Conservation (phyloP, 257 asterid species). For the Solanum habrochaites region DNA sequence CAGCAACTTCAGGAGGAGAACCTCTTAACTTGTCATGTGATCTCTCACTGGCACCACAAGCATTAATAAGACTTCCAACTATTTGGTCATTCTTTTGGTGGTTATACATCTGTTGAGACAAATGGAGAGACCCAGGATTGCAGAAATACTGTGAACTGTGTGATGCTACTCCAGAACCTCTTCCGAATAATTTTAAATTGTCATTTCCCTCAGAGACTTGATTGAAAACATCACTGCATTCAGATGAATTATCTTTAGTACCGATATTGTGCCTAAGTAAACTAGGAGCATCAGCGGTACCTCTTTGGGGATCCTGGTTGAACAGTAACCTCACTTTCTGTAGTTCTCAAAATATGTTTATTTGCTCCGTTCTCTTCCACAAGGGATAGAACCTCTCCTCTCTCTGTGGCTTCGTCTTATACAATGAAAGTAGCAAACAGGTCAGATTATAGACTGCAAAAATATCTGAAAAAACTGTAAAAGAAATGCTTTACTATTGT, state of each 20-base stretch:
- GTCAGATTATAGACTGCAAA: conserved; percentile 1
- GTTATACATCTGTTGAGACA: conserved; percentile 15
- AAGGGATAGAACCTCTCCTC: conserved; percentile 3
- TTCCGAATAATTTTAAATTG: conserved; percentile 6
- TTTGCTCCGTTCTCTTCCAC: conserved; percentile 16
- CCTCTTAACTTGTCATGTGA: conserved; percentile 13
- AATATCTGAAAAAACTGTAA: background rate
- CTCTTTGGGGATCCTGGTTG: conserved; percentile 13
- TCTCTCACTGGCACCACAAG: conserved; percentile 10
- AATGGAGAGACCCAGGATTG: conserved; percentile 9
- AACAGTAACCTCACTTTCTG: conserved; percentile 14
- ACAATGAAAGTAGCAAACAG: conserved; percentile 4
- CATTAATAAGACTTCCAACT: conserved; percentile 2
- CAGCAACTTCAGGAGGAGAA: conserved; percentile 15
- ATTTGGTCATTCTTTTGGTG: conserved; percentile 7
- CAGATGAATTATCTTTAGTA: conserved; percentile 2
- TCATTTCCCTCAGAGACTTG: conserved; percentile 7
- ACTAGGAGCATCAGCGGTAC: background rate
- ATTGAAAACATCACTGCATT: conserved; percentile 7
- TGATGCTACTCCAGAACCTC: conserved; percentile 6
- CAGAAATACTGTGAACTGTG: conserved; percentile 8
- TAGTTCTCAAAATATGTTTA: conserved; percentile 3
- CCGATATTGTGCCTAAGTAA: conserved; percentile 2
- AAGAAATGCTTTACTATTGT: conserved; percentile 4
- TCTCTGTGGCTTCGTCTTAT: background rate